phyloP scores from a whole-genome alignment of 768 basidiomycete genomes.

The Chalciporus chontae region DNA sequence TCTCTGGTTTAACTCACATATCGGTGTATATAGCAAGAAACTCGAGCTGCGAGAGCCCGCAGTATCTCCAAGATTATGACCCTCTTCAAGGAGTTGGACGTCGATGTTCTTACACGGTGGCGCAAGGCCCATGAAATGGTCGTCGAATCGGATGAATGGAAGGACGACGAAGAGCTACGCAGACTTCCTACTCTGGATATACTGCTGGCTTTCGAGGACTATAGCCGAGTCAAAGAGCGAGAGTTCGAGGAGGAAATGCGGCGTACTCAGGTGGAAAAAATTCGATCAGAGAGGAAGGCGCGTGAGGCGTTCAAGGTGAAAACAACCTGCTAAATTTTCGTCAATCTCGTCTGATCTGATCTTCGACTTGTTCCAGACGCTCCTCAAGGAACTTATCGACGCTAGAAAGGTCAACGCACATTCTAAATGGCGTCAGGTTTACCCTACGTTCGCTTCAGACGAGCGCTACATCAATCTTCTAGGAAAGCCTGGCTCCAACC shows the following conservation, averaged over 20 bases:
- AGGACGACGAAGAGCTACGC: slow-evolving; percentile 68
- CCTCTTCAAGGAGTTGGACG: slow-evolving; percentile 82
- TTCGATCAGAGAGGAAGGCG: slow-evolving; percentile 81
- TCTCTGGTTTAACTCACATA: slow-evolving; percentile 6
- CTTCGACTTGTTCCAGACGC: slow-evolving; percentile 42
- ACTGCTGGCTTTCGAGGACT: slow-evolving; percentile 90
- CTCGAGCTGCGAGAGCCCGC: slow-evolving; percentile 68
- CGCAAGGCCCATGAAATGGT: slow-evolving; percentile 77
- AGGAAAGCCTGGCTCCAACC: slow-evolving; percentile 91
- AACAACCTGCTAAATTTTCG: not conserved
- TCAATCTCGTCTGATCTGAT: not conserved
- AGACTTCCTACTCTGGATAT: slow-evolving; percentile 89
- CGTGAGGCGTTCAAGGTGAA: slow-evolving; percentile 84
- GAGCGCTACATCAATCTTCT: slow-evolving; percentile 84
- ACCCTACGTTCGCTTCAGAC: slow-evolving; percentile 72
- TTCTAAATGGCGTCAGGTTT: slow-evolving; percentile 90
- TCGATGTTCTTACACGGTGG: slow-evolving; percentile 95
- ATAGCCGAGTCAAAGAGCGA: slow-evolving; percentile 82
- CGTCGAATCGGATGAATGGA: slow-evolving; percentile 75
- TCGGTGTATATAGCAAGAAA: slow-evolving; percentile 58
- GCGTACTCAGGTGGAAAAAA: slow-evolving; percentile 76
- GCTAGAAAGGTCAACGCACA: slow-evolving; percentile 70
- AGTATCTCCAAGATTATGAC: slow-evolving; percentile 80
- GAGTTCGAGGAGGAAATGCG: slow-evolving; percentile 89
- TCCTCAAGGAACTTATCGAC: slow-evolving; percentile 68